Evolutionary conservation across 202 grass and related monocot genomes (phyloP), one percentile per base, ranked within the genome.

Genomic region (Saccharum hybrid): DNA sequence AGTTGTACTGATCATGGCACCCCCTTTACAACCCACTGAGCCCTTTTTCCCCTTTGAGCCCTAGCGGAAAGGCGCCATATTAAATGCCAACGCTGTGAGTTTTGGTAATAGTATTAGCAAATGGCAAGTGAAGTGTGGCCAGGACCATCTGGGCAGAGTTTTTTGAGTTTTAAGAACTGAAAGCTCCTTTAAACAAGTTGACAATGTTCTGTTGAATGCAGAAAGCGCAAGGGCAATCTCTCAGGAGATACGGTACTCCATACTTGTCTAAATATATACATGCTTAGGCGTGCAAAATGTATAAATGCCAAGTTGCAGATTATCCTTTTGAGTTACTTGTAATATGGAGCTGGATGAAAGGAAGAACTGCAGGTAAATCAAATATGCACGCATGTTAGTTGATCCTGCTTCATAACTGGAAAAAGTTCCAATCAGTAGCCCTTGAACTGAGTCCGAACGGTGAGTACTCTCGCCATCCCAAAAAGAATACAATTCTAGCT

Each of bases 21-120:
- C 65, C 69, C 69, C 88, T 84, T 90, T 87, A 84, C 85, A 90
- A 77, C 81, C 76, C 82, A 90, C 45, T 33, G 71, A 87, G 51
- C 10, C n/a, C 70, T 34, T 79, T 38, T 34, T 74, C 70, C 5
- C 41, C 75, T 74, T 86, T 79, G 72, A 86, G 42, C 69, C 75
- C 80, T 68, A 30, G 51, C 75, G 54, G 80, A 86, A 90, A 90
- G 84, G 37, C 11, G 42, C 52, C 68, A 86, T n/a, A n/a, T 86
- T 83, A 86, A 34, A 57, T 59, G 80, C 80, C 74, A 83, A 71
- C 62, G 19, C 52, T 83, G 12, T 8, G 69, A 75, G 75, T 57
- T 82, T 65, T 83, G 79, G 68, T 86, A 80, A 83, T 86, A 83
- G 82, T 69, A 19, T 82, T 90, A 80, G 80, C 68, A 57, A 70